These are phyloP conservation scores for Kazachstania taianensis DNA, from an alignment of 805 yeast species.

Conservation along the genomic window DNA sequence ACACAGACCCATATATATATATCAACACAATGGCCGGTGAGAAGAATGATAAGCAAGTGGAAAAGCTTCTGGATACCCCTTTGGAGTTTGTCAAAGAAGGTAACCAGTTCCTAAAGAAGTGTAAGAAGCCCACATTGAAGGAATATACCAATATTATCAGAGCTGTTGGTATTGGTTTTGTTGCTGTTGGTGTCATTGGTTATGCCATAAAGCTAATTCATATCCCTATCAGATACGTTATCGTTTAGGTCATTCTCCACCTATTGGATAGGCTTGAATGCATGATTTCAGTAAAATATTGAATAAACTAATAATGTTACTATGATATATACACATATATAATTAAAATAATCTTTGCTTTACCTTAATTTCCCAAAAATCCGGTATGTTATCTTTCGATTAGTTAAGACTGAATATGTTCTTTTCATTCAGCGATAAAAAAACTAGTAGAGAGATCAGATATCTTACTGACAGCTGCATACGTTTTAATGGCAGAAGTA, in stretches of 20 bases:
- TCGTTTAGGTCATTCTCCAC: conserved; percentile 62
- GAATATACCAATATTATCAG: conserved; percentile 83
- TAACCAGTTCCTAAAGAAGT: conserved; percentile 73
- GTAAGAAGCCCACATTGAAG: conserved; percentile 85
- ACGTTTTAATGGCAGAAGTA: too few species aligned
- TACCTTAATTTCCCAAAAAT: too few species aligned
- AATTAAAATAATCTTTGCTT: too few species aligned
- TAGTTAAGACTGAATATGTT: too few species aligned
- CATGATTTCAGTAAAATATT: too few species aligned
- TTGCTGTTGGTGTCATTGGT: conserved; percentile 97
- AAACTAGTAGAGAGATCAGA: too few species aligned
- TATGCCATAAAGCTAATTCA: conserved; percentile 88
- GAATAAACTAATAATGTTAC: too few species aligned
- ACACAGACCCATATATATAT: not conserved
- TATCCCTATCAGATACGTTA: conserved; percentile 92
- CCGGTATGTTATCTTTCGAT: too few species aligned
- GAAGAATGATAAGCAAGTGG: conserved; percentile 30
- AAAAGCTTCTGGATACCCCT: conserved; percentile 77
- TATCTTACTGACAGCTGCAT: too few species aligned
- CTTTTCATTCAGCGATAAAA: too few species aligned
- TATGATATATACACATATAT: too few species aligned
- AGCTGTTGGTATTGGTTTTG: conserved; percentile 94
- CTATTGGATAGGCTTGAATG: too few species aligned
- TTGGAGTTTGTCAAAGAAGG: conserved; percentile 89
- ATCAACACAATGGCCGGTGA: conserved; percentile 19